Evolutionary conservation across 1,139 yeast genomes (phyloP), one percentile per base, ranked within the genome.

Genomic region (Yamadazyma epiphylla): DNA sequence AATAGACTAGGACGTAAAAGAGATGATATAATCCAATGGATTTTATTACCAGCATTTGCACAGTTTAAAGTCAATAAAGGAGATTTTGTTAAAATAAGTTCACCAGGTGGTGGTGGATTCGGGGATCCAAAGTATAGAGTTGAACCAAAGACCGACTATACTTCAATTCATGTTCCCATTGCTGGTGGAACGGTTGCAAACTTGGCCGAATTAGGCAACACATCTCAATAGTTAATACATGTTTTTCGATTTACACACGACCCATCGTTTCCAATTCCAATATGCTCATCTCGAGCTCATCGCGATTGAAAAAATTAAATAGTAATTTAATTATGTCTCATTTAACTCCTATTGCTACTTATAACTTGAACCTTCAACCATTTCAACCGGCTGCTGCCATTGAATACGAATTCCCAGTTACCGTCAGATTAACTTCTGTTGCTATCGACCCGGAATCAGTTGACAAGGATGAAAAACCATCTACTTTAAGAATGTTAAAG

Each of bases 341-440:
- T 32, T 64, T 86, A 59, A 64, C 84, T 46, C 96, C 96, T 42
- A 69, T 88, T 58, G 82, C 95, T 43, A 79, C 95, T 17, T 88
- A 79, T 65, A 82, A 82, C 66, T 71, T 87, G 63, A 87, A 85
- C 46, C 74, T 89, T 43, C 70, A 74, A 60, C 97, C 98, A 51
- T 91, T 83, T 55, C 66, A 74, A 46, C 95, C 96, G 45, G 78
- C 79, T 30, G 88, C 89, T 39, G 95, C 96, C 42, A 77, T 84
- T 53, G 84, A 81, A 45, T 83, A 80, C 36, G 94, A 84, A 39
- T 80, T 79, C 56, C 96, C 96, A 32, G 82, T 85, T 44, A 81
- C 96, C 43, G 77, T 91, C 47, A 84, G 95, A 63, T 60, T 91
- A 53, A 89, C 97, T 36, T 76, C 91, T 74, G 98, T 96, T 46